Percentiles rank a stretch among this genome's conserved stretches.
Evolutionary conservation across 306 rosid genomes (phyloP).

Genomic region (Acacia melanoxylon): DNA sequence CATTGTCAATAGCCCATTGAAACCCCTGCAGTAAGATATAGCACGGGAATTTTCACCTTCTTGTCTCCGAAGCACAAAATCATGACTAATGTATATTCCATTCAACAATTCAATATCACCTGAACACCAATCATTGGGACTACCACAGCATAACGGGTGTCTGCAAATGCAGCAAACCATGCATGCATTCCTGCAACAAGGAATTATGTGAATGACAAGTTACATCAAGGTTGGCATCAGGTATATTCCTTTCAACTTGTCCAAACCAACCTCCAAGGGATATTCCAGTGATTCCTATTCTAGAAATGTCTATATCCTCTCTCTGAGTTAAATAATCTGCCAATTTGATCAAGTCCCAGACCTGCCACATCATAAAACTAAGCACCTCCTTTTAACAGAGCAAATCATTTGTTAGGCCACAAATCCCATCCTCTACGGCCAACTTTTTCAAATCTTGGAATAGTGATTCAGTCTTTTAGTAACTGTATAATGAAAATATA

Average conservation of each 20-base stretch:
- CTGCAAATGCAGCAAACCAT: slow-evolving; percentile 83
- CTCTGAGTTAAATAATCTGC: slow-evolving; percentile 80
- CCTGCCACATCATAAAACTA: slow-evolving; percentile 49
- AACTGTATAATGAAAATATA: slow-evolving; percentile 21
- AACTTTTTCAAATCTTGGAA: slow-evolving; percentile 21
- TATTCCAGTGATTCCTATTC: slow-evolving; percentile 89
- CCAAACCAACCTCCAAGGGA: slow-evolving; percentile 89
- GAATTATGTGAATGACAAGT: slow-evolving; percentile 30
- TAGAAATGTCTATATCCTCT: slow-evolving; percentile 72
- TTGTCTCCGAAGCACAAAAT: slow-evolving; percentile 13
- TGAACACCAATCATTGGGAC: slow-evolving; percentile 87
- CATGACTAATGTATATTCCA: not conserved
- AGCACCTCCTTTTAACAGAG: slow-evolving; percentile 17
- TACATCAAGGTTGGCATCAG: not conserved
- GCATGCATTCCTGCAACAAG: slow-evolving; percentile 86
- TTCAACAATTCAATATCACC: slow-evolving; percentile 45
- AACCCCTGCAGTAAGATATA: slow-evolving; percentile 62
- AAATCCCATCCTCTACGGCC: slow-evolving; percentile 22
- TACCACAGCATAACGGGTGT: slow-evolving; percentile 80
- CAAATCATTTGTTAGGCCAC: slow-evolving; percentile 1
- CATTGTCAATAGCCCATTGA: slow-evolving; percentile 83
- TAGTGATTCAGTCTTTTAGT: slow-evolving; percentile 18
- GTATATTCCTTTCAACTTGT: slow-evolving; percentile 13
- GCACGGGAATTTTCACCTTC: not conserved
- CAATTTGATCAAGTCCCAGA: slow-evolving; percentile 90